phyloP scores from a whole-genome alignment of 768 basidiomycete species.

The Lyophyllum decastes region DNA sequence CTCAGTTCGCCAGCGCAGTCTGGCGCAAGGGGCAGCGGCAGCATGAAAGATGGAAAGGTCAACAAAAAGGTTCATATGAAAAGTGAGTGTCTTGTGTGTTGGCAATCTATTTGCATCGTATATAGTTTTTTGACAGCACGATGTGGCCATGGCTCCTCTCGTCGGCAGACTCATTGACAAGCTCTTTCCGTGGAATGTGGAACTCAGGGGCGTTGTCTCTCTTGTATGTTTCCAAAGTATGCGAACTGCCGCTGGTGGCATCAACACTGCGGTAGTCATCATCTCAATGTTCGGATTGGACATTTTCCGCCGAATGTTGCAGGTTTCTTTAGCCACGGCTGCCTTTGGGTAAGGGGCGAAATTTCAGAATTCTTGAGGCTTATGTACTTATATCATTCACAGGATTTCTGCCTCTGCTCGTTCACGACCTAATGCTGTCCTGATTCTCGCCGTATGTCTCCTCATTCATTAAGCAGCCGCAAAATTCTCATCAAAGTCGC shows the following conservation, averaged over 20 bases:
- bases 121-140: too few relatives aligned
- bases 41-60: too few relatives aligned
- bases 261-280: constrained; percentile 70
- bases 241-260: constrained; percentile 69
- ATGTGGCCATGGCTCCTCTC: constrained; percentile 69
- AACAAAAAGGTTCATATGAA: too few relatives aligned
- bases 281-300: constrained; percentile 74
- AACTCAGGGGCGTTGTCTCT: constrained; percentile 52
- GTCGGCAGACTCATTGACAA: constrained; percentile 69
- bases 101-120: too few relatives aligned
- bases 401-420: constrained; percentile 51
- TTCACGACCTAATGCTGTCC: constrained; percentile 75
- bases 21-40: too few relatives aligned
- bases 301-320: constrained; percentile 70
- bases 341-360: constrained; percentile 50
- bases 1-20: too few relatives aligned
- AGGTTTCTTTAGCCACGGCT: constrained; percentile 63
- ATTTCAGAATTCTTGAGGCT: not conserved
- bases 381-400: not conserved
- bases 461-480: not conserved
- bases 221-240: constrained; percentile 58
- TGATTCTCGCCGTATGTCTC: constrained; percentile 58
- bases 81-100: too few relatives aligned
- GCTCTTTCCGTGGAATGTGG: constrained; percentile 77
- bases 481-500: not conserved